Percentiles rank a stretch among this genome's conserved stretches.
These are phyloP conservation scores for Citrullus amarus DNA, from an alignment of 306 rosid genomes.

Conservation along the genomic window DNA sequence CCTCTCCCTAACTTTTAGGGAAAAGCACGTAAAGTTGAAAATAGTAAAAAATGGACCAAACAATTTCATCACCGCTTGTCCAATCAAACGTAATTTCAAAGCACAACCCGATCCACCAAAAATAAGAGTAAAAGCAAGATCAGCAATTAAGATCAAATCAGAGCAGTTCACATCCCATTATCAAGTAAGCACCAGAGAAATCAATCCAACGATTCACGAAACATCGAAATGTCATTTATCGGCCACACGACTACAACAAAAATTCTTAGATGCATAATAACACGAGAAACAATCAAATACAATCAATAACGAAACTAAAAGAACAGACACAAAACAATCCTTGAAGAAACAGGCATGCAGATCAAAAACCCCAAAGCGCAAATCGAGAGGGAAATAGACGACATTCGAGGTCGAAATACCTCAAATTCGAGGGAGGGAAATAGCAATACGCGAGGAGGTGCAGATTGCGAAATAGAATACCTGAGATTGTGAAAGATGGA, in stretches of 20 bases:
- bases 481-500: background rate
- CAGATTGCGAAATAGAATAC: background rate
- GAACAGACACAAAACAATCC: background rate
- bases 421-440: background rate
- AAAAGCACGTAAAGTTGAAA: background rate
- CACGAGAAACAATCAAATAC: background rate
- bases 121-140: background rate
- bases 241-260: background rate
- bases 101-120: background rate
- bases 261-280: background rate
- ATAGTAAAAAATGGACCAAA: background rate
- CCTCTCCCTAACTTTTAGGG: background rate
- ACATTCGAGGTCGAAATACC: background rate
- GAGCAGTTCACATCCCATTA: background rate
- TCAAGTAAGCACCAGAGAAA: background rate
- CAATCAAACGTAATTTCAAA: background rate
- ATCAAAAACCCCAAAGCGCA: background rate
- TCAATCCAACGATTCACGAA: background rate
- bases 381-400: background rate
- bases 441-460: background rate
- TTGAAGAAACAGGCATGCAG: background rate
- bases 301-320: background rate
- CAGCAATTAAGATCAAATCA: background rate
- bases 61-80: background rate
- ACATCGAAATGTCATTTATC: background rate